phyloP scores from a whole-genome alignment of 2,329 filamentous ascomycete species.

The Venturia pyrina region DNA sequence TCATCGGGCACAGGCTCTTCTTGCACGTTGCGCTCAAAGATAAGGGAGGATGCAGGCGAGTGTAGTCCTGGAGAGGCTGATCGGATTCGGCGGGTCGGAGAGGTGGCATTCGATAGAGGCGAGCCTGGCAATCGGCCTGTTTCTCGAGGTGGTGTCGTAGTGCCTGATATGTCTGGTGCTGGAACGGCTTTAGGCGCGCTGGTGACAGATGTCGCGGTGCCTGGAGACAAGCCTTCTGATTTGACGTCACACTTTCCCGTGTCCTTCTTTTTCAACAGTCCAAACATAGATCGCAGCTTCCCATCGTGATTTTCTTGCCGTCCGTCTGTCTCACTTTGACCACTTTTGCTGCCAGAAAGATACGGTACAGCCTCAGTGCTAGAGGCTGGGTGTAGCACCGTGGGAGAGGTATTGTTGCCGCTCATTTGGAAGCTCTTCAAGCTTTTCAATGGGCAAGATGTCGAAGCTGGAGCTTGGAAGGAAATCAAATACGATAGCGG shows the following conservation, averaged over 20 bases:
- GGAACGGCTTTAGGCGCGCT: slow-evolving; percentile 3
- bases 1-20: slow-evolving; percentile 59
- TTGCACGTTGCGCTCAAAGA: slow-evolving; percentile 93
- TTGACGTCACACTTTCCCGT: slow-evolving; percentile 1
- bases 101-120: neutral
- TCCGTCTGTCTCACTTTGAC: slow-evolving; percentile 11
- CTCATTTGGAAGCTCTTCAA: neutral
- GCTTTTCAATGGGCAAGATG: neutral
- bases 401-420: neutral
- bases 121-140: slow-evolving; percentile 10
- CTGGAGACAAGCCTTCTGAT: slow-evolving; percentile 5
- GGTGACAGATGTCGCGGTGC: neutral
- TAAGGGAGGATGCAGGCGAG: slow-evolving; percentile 65
- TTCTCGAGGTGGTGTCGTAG: slow-evolving; percentile 3
- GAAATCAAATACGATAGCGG: neutral
- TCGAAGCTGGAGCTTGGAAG: neutral
- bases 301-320: slow-evolving; percentile 15
- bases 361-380: neutral
- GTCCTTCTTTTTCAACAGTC: slow-evolving; percentile 27
- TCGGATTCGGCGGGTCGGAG: slow-evolving; percentile 40
- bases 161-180: slow-evolving; percentile 1
- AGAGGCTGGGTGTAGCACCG: neutral
- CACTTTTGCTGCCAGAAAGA: neutral
- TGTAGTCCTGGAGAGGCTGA: slow-evolving; percentile 64
- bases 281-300: slow-evolving; percentile 27